Evolutionary conservation across 1,139 yeast species (phyloP).

Genomic region (Lodderomyces beijingensis): DNA sequence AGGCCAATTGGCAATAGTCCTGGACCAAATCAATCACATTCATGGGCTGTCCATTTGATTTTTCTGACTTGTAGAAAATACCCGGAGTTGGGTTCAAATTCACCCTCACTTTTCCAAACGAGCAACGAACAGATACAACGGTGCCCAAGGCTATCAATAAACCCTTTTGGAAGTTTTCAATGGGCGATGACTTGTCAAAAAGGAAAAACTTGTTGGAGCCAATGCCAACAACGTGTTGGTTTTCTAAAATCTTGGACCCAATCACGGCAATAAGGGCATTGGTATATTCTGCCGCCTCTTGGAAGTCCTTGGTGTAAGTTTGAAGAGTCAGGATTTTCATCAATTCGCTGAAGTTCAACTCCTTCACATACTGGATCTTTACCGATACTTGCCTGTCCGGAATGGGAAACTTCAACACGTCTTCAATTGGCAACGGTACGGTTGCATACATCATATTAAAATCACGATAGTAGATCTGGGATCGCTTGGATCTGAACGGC

Average conservation of each 20-base stretch:
- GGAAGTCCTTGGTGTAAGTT: constrained; percentile 10
- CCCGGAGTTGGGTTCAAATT: constrained; percentile 13
- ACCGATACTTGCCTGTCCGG: constrained; percentile 5
- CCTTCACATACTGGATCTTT: constrained; percentile 10
- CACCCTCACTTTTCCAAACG: constrained; percentile 10
- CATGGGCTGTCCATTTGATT: constrained; percentile 12
- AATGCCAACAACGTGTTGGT: constrained; percentile 10
- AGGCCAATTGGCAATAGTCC: constrained; percentile 7
- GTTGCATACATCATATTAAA: constrained; percentile 9
- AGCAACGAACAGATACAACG: constrained; percentile 12
- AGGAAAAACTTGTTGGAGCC: constrained; percentile 13
- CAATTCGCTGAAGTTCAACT: constrained; percentile 11
- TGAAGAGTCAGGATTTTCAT: constrained; percentile 9
- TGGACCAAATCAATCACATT: constrained; percentile 12
- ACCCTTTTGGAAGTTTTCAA: constrained; percentile 11
- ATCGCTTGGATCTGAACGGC: constrained; percentile 11
- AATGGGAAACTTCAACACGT: constrained; percentile 8
- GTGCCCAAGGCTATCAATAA: constrained; percentile 12
- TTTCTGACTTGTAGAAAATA: constrained; percentile 12
- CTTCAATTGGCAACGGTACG: constrained; percentile 13
- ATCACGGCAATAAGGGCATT: constrained; percentile 12
- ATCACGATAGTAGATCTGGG: constrained; percentile 11
- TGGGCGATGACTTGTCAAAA: constrained; percentile 8
- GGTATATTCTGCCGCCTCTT: constrained; percentile 12
- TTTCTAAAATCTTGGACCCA: constrained; percentile 11